These are phyloP conservation scores for Petunia secreta DNA, from an alignment of 257 asterid genomes.

Conservation along the genomic window DNA sequence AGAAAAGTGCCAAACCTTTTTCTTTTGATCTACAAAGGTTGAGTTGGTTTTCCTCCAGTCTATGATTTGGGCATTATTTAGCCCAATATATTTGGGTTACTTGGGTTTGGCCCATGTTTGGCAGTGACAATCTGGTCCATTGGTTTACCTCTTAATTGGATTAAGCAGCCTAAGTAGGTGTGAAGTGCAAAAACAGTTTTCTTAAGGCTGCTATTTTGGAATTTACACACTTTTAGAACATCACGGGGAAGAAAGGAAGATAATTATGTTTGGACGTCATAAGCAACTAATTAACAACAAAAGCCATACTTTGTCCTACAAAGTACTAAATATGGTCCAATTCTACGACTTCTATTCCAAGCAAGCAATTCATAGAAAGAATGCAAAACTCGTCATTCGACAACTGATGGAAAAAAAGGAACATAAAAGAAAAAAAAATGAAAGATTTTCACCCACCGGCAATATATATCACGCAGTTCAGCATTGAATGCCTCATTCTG, in stretches of 20 bases:
- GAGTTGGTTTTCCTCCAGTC: background rate
- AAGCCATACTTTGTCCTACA: conserved; percentile 6
- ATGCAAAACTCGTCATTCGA: background rate
- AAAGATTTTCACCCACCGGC: conserved; percentile 54
- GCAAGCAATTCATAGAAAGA: conserved; percentile 21
- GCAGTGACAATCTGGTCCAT: no score
- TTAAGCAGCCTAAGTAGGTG: no score
- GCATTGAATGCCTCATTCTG: conserved; percentile 86
- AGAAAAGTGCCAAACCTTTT: background rate
- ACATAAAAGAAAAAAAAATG: conserved; percentile 2
- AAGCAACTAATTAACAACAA: background rate
- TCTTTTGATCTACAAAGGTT: conserved; percentile 4
- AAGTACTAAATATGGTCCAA: background rate
- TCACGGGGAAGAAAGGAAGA: background rate
- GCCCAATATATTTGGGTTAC: no score
- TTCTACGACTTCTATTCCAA: background rate
- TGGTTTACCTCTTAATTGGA: no score
- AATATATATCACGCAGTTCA: conserved; percentile 89
- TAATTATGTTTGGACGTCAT: background rate
- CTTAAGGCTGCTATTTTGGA: no score
- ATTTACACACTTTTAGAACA: background rate
- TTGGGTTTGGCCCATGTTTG: no score
- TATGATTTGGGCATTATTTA: no score
- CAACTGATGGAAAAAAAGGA: background rate
- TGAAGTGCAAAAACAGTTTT: no score